Percentiles rank a stretch among this genome's conserved stretches.
These are phyloP conservation scores for Fusarium sp. DNA, from an alignment of 2,329 filamentous ascomycete species.

Conservation along the genomic window DNA sequence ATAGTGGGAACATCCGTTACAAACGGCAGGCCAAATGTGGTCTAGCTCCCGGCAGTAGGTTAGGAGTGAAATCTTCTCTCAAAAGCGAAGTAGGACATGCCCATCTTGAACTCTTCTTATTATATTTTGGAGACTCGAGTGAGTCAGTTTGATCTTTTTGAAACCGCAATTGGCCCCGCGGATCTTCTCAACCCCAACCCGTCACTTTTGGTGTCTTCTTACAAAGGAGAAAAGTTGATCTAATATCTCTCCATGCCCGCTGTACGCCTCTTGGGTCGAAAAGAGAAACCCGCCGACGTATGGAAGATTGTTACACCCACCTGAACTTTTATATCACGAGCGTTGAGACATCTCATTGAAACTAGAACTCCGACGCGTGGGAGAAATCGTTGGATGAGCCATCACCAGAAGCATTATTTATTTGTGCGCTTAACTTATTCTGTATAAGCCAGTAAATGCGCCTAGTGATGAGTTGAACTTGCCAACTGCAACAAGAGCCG, in stretches of 20 bases:
- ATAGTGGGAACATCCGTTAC: neutral
- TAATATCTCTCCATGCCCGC: neutral
- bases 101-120: constrained; percentile 13
- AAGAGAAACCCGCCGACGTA: neutral
- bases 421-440: neutral
- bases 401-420: neutral
- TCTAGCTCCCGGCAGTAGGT: constrained; percentile 13
- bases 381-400: neutral
- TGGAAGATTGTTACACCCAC: neutral
- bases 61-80: constrained; percentile 36
- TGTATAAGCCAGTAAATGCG: constrained; percentile 10
- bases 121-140: neutral
- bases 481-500: neutral
- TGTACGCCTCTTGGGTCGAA: neutral
- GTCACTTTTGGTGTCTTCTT: neutral
- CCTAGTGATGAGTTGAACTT: neutral
- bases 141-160: neutral
- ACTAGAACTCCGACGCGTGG: neutral
- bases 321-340: too few species aligned
- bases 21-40: constrained; percentile 13
- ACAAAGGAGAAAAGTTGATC: neutral
- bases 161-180: neutral
- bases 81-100: constrained; percentile 28
- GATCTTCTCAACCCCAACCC: neutral
- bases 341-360: neutral